phyloP scores from a whole-genome alignment of 2,329 filamentous ascomycete species.

The Hymenoscyphus linearis region DNA sequence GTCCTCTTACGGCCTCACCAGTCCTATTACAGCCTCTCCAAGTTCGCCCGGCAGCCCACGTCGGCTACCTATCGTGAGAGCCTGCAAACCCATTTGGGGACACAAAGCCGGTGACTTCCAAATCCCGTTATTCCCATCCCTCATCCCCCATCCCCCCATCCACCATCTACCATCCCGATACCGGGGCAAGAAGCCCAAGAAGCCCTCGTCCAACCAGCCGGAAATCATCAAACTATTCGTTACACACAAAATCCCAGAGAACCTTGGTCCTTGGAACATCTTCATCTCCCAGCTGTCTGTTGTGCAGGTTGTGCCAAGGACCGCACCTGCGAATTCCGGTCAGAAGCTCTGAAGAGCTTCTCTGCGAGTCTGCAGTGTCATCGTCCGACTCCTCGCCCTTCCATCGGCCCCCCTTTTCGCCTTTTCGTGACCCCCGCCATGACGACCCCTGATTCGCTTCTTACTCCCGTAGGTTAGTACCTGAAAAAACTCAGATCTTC shows the following conservation, averaged over 20 bases:
- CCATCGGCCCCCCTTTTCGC: background rate
- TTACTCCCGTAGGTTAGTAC: slow-evolving; percentile 29
- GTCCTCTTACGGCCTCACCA: background rate
- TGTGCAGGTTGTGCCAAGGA: background rate
- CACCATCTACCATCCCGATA: no score
- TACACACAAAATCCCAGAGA: background rate
- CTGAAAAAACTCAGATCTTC: slow-evolving; percentile 11
- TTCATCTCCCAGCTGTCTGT: background rate
- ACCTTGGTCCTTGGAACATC: no score
- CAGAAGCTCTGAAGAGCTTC: background rate
- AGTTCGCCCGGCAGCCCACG: background rate
- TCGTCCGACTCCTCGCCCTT: background rate
- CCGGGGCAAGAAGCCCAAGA: background rate
- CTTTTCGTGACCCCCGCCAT: slow-evolving; percentile 16
- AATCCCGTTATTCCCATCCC: background rate
- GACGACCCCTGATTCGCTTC: slow-evolving; percentile 25
- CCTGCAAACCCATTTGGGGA: background rate
- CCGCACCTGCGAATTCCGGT: background rate
- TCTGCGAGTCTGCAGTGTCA: background rate
- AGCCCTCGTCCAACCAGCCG: background rate
- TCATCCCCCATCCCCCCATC: no score
- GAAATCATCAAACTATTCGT: slow-evolving; percentile 1
- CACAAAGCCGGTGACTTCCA: background rate
- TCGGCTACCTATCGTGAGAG: background rate
- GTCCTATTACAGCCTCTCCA: no score